Evolutionary conservation across 805 yeast species (phyloP), one percentile per base, ranked within the genome.

Genomic region (Teunomyces lycoperdinae): DNA sequence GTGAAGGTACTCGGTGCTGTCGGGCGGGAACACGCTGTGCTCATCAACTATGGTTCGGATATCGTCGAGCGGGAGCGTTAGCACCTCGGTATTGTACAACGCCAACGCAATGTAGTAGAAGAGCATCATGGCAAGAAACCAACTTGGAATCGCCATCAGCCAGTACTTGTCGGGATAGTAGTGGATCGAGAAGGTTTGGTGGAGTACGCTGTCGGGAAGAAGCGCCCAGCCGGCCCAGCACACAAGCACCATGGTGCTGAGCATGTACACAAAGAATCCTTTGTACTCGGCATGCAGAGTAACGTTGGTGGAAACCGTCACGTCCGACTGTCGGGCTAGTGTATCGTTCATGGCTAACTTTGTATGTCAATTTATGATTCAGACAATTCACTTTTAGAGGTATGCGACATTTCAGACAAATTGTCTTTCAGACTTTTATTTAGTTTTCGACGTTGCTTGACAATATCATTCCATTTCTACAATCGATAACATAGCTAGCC

Each of bases 111-210:
- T 70, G 62, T 91, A 92, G 0, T 77, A 78, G 59, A 80, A 90
- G 13, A 84, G 67, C 89, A 91, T 83, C 9, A 76, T 63, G 76
- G 88, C 81, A 28, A 92, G 66, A 4, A 85, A 74, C 54, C 80
- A 80, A 10, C 88, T 74, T 3, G 97, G 96, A 2, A 87, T 64
- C 1, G 89, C 87, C 31, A 87, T 61, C 2, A 96, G 84, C 99
- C 98, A 94, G 83, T 91, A 87, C 54, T 95, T 75, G 29, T 92
- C 87, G 0, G 98, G 98, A 56, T 84, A 87, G 64, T 83, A 90
- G 57, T 77, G 79, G 14, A 85, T 79, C 13, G 82, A 83, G 28
- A 81, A 54, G 7, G 57, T 56, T 48, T 81, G 74, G 36, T 57
- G 55, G 17, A 86, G 76, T 31, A 78, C 57, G n/a, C 58, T 51